Percentiles rank a stretch among this genome's conserved stretches.
These are phyloP conservation scores for Theileria annulata DNA, from an alignment of 169 alveolate genomes.

Conservation along the genomic window DNA sequence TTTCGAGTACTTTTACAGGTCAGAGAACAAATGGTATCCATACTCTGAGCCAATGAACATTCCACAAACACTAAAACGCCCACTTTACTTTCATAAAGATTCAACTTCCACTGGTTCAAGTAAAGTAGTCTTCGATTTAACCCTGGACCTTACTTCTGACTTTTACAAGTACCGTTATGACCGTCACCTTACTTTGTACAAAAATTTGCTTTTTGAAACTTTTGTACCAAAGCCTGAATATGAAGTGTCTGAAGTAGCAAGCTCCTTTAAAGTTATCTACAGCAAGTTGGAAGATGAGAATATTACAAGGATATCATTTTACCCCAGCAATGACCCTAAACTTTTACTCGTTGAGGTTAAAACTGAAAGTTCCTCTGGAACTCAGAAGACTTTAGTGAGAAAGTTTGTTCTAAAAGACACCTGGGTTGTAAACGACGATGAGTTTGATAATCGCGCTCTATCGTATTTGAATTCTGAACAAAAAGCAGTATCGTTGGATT, in stretches of 20 bases:
- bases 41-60: neutral
- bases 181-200: neutral
- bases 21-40: neutral
- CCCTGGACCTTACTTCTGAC: neutral
- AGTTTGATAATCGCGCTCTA: neutral
- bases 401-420: neutral
- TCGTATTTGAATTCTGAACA: neutral
- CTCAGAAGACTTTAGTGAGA: neutral
- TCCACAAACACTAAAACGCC: neutral
- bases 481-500: neutral
- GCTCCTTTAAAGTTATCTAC: neutral
- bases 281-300: neutral
- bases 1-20: neutral
- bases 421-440: conserved; percentile 4
- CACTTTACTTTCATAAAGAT: neutral
- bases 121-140: conserved; percentile 1
- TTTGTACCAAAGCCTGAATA: conserved; percentile 1
- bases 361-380: neutral
- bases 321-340: conserved; percentile 1
- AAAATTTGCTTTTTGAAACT: neutral
- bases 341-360: neutral
- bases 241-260: neutral
- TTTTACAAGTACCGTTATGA: conserved; percentile 7
- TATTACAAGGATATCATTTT: neutral
- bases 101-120: neutral